Evolutionary conservation across 164 flowering plant species (phyloP).

Genomic region (Pachysandra terminalis): DNA sequence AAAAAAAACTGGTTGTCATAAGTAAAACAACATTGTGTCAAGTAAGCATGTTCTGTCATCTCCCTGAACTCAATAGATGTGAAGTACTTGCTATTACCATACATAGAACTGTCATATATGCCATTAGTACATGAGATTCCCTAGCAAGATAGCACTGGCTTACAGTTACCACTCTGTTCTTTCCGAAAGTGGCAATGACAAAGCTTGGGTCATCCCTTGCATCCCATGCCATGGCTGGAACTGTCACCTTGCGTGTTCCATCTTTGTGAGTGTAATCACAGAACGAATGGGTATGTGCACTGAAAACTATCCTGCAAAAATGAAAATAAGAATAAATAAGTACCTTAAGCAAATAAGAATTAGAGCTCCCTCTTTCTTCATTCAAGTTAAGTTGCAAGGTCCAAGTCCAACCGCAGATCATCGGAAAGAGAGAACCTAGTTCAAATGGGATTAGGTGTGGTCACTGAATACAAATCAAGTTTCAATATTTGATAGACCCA

Average conservation of each 20-base stretch:
- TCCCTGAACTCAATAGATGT: conserved; percentile 8
- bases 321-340: not conserved
- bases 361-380: no score
- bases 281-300: conserved; percentile 55
- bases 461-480: no score
- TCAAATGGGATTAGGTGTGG: no score
- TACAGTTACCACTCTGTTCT: conserved; percentile 33
- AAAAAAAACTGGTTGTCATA: no score
- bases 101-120: conserved; percentile 30
- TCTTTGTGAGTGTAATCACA: conserved; percentile 43
- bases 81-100: conserved; percentile 23
- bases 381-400: no score
- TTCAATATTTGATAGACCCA: no score
- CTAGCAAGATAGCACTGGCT: conserved; percentile 57
- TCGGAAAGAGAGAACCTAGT: no score
- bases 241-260: conserved; percentile 63
- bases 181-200: conserved; percentile 49
- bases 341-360: not conserved
- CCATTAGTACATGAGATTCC: conserved; percentile 48
- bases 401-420: no score
- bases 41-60: conserved; percentile 8
- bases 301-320: conserved; percentile 56
- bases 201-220: conserved; percentile 64
- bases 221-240: conserved; percentile 69
- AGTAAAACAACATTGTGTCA: no score